phyloP scores from a whole-genome alignment of 2,329 filamentous ascomycete genomes.

The Alternaria conjuncta region DNA sequence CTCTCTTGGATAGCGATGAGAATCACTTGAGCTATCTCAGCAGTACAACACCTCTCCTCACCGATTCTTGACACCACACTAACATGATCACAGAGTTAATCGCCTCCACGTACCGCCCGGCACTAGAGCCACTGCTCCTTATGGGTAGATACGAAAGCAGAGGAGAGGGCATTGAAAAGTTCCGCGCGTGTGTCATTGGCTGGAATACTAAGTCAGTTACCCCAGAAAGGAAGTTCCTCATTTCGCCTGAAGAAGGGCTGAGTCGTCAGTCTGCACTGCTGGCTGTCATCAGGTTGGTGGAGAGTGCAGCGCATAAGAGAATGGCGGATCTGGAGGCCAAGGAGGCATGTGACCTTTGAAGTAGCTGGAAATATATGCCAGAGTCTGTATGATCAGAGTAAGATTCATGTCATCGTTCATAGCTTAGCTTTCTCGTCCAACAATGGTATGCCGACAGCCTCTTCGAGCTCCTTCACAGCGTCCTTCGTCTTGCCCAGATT shows the following conservation, averaged over 20 bases:
- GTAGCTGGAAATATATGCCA: rapidly evolving
- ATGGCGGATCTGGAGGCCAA: neutral
- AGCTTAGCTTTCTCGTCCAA: conserved; percentile 53
- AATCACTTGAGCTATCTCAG: neutral
- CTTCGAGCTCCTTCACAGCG: conserved; percentile 82
- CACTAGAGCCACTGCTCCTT: neutral
- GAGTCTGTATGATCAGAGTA: neutral
- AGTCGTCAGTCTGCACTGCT: neutral
- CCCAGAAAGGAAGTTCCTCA: neutral
- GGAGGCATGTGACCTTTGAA: neutral
- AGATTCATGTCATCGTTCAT: conserved; percentile 6
- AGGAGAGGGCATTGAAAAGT: neutral
- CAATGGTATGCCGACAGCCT: conserved; percentile 71
- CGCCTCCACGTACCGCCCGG: neutral
- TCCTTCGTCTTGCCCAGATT: conserved; percentile 76
- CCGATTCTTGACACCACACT: neutral
- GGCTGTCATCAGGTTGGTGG: neutral
- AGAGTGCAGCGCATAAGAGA: neutral
- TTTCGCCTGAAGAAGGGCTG: neutral
- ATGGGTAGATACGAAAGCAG: neutral
- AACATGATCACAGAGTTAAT: neutral
- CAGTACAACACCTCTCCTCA: neutral
- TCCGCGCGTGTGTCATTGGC: neutral
- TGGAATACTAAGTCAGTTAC: neutral
- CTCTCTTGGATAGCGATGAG: neutral